Evolutionary conservation across 2,329 filamentous ascomycete species (phyloP).

Genomic region (Zymoseptoria pseudotritici): DNA sequence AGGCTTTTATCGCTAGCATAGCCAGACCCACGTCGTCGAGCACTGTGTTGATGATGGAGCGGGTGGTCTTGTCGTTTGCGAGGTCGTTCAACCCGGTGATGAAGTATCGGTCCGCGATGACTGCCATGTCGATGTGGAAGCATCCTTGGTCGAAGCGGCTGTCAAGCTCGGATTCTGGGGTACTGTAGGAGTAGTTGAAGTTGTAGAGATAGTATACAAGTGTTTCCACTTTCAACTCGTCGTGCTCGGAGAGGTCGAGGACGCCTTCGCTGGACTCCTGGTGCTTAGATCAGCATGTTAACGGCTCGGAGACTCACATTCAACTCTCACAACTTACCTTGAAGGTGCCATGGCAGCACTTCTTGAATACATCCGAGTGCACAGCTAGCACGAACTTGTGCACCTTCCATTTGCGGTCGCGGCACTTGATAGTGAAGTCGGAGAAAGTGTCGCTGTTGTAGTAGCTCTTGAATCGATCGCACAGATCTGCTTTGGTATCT

Average conservation of each 20-base stretch:
- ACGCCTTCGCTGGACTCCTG: not conserved
- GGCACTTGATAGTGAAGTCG: not conserved
- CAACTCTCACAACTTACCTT: not conserved
- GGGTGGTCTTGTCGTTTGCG: no score
- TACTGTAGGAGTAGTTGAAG: not conserved
- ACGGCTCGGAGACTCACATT: no score
- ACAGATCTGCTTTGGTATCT: not conserved
- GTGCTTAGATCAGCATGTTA: not conserved
- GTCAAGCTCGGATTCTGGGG: not conserved
- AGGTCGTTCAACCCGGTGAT: not conserved
- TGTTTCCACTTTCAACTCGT: not conserved
- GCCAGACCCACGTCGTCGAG: no score
- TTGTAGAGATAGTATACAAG: not conserved
- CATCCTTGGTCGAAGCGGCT: not conserved
- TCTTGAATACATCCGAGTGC: not conserved
- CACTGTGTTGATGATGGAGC: no score
- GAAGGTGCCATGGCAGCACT: not conserved
- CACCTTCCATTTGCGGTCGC: not conserved
- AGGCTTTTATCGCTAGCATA: no score
- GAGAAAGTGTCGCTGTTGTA: not conserved
- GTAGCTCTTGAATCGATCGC: not conserved
- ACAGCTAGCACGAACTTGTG: not conserved
- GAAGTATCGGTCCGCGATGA: conserved; percentile 11
- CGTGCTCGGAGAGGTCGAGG: not conserved
- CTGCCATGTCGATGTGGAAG: conserved; percentile 6